These are phyloP conservation scores for Neopestalotiopsis sp. DNA, from an alignment of 2,329 filamentous ascomycete species.

Conservation along the genomic window DNA sequence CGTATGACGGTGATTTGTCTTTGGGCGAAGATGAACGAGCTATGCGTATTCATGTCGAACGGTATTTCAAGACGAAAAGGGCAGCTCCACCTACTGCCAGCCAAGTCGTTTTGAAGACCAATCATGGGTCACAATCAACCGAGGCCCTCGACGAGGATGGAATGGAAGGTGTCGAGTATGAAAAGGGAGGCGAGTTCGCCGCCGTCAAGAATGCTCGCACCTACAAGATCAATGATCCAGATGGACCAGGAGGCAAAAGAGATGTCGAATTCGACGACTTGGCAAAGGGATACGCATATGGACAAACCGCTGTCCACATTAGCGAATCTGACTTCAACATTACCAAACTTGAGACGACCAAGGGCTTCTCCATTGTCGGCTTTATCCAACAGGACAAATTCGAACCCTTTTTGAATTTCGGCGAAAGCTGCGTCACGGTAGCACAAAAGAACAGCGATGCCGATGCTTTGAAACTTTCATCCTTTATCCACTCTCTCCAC, in stretches of 20 bases:
- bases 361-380: conserved; percentile 81
- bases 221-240: conserved; percentile 81
- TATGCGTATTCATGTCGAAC: conserved; percentile 83
- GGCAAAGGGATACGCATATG: conserved; percentile 94
- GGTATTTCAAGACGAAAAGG: conserved; percentile 85
- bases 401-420: conserved; percentile 85
- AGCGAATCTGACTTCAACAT: conserved; percentile 85
- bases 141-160: conserved; percentile 53
- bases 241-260: conserved; percentile 76
- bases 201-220: conserved; percentile 78
- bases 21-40: conserved; percentile 83
- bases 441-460: conserved; percentile 80
- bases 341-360: conserved; percentile 81
- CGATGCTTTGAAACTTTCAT: conserved; percentile 84
- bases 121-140: conserved; percentile 59
- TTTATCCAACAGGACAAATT: conserved; percentile 83
- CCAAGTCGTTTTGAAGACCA: conserved; percentile 67
- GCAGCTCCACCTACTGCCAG: conserved; percentile 78
- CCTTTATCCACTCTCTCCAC: conserved; percentile 84
- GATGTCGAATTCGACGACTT: conserved; percentile 84
- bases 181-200: conserved; percentile 56
- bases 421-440: conserved; percentile 78
- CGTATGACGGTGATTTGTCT: conserved; percentile 79
- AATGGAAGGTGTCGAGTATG: conserved; percentile 53
- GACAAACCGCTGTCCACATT: conserved; percentile 88